Percentiles rank a stretch among this genome's conserved stretches.
Evolutionary conservation across 345 rosid species (phyloP).

Genomic region (Hypericum perforatum): DNA sequence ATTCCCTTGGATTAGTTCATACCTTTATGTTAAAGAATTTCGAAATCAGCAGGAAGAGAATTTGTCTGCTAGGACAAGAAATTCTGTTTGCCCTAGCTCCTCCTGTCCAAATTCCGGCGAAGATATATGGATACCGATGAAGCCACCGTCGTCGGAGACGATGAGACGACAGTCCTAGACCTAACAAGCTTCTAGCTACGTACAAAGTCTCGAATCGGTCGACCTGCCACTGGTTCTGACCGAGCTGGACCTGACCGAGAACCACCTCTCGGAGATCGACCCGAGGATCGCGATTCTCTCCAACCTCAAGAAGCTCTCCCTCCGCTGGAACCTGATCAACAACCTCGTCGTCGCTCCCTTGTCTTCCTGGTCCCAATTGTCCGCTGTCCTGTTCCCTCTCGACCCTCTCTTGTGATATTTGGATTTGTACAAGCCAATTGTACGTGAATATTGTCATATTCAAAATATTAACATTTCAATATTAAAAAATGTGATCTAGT

Average conservation of each 20-base stretch:
- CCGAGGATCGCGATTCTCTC: constrained; percentile 62
- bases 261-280: constrained; percentile 67
- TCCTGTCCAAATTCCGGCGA: too few species aligned
- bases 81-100: too few species aligned
- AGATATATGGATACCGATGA: too few species aligned
- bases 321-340: constrained; percentile 75
- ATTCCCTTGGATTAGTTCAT: too few species aligned
- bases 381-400: constrained; percentile 57
- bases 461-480: too few species aligned
- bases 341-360: constrained; percentile 62
- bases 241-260: constrained; percentile 89
- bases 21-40: too few species aligned
- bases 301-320: constrained; percentile 62
- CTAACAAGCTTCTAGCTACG: constrained; percentile 90
- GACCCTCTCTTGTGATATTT: background rate
- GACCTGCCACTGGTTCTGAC: constrained; percentile 53
- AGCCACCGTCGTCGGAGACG: too few species aligned
- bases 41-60: too few species aligned
- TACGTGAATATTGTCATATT: too few species aligned
- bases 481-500: too few species aligned
- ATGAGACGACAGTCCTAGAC: constrained; percentile 39
- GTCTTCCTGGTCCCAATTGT: constrained; percentile 53
- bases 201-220: constrained; percentile 62
- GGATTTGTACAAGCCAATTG: too few species aligned
- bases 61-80: too few species aligned